Evolutionary conservation across 1,284 basidiomycete species (phyloP), one percentile per base, ranked within the genome.

Genomic region (Hypsizygus ulmarius): DNA sequence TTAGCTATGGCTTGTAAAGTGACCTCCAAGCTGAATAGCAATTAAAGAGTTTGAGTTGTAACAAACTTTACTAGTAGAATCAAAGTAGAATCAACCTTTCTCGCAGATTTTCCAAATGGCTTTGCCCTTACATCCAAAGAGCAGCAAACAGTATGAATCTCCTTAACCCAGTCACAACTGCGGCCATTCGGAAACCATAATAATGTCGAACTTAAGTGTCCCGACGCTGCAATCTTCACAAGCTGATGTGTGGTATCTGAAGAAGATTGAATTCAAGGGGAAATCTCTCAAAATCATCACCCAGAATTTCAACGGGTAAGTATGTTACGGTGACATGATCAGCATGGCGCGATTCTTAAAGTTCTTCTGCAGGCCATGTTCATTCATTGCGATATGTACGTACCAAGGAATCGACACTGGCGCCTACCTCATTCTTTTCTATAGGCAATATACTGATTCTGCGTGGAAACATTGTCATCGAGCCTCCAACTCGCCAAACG

Each of bases 361-460:
- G 25, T 36, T 39, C 47, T 19, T 39, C 30, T 45, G 28, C 57
- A 91, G 84, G 50, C 93, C 92, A 5, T 97, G 93, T 63, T 93
- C 91, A 0, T 85, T 96, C 54, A 89, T 96, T 56, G 90, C 92
- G 9, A 86, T 93, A 53, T 90, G 87, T 89, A 59, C 59, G 80
- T 64, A 12, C 38, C 43, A 43, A 38, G 19, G n/a, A 43, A 48
- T 36, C 44, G 47, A 27, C 38, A 14, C 46, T 53, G 25, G 44
- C 43, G 50, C 42, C 33, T 54, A 46, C 55, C 37, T 48, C 32
- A 28, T 38, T 40, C 19, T 47, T 33, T 61, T 37, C 29, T 35
- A 35, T 59, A 90, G 88, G 88, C 68, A 94, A 94, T 61, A 87
- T 93, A 41, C 77, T 93, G 18, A 83, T 93, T 51, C 72, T 94